Evolutionary conservation across 2,329 filamentous ascomycete species (phyloP).

Genomic region (Clonostachys rosea): DNA sequence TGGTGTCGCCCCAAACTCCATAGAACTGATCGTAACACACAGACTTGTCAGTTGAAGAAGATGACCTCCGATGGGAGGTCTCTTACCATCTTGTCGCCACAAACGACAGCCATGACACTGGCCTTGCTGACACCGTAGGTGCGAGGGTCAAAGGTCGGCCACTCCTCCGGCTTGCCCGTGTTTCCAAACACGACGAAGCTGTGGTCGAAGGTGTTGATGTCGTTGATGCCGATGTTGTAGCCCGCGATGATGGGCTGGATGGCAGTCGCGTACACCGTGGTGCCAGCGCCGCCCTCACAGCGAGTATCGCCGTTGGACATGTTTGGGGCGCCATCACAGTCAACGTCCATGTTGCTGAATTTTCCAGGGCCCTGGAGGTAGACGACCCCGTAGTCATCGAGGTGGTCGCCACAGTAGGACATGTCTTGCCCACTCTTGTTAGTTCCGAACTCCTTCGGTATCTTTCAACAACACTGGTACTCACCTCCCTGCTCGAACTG

Average conservation of each 20-base stretch:
- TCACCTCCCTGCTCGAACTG: neutral
- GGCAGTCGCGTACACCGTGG: slow-evolving; percentile 34
- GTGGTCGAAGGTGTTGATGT: slow-evolving; percentile 46
- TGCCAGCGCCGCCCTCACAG: slow-evolving; percentile 31
- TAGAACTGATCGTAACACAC: slow-evolving; percentile 27
- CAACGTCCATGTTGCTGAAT: slow-evolving; percentile 52
- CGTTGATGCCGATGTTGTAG: slow-evolving; percentile 28
- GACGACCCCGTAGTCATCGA: slow-evolving; percentile 27
- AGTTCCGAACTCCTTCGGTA: no score
- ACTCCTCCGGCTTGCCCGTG: slow-evolving; percentile 20
- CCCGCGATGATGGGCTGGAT: slow-evolving; percentile 29
- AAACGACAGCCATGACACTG: slow-evolving; percentile 51
- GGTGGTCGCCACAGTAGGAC: slow-evolving; percentile 35
- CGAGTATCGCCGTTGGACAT: slow-evolving; percentile 27
- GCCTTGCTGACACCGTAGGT: slow-evolving; percentile 37
- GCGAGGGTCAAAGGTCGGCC: slow-evolving; percentile 31
- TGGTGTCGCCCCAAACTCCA: slow-evolving; percentile 56
- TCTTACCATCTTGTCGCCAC: slow-evolving; percentile 36
- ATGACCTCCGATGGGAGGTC: neutral
- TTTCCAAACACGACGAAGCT: slow-evolving; percentile 52
- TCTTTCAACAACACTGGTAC: neutral
- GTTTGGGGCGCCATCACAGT: slow-evolving; percentile 48
- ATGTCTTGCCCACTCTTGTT: neutral
- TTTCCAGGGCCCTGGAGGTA: slow-evolving; percentile 36
- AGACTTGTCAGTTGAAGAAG: neutral